Base-by-base conservation (phyloP, 148 eudicot species). In the Camellia sinensis region DNA sequence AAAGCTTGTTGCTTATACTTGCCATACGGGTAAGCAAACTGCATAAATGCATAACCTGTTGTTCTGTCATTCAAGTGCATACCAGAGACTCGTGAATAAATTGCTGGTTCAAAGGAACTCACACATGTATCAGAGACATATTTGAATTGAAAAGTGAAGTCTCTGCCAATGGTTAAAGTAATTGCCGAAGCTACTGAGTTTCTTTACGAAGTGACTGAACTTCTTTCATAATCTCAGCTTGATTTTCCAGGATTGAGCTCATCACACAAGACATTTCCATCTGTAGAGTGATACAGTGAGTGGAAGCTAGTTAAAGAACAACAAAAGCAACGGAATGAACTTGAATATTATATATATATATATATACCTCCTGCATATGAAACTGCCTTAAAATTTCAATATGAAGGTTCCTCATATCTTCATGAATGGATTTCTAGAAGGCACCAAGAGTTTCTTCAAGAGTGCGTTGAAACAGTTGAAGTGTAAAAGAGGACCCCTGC, bases 381-480 rank as follows among this genome's bases (percentile, higher is more conserved):
- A 88, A 91, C 79, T 96, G 99, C 70, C 99, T 92, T 73, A 96
- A 81, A 73, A 96, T 86, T 91, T 96, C 99, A 37, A 96, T 87
- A 78, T 96, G 99, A 81, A 96, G 99, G 80, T 93, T 96, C 75
- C 98, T 88, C 83, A 93, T 89, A 68, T 96, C 98, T 80, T 96
- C 95, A 75, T 93, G 99, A 73, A 93, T 88, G 73, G 98, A 91
- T 83, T 90, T 92, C 82, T 96, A 98, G 75, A 96, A 89, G 73
- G 99, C 91, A 75, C 91, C 81, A 85, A 96, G 98, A 71, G 97
- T 90, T 90, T 96, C 99, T 74, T 92, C 94, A 75, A 93, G 98
- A 63, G 95, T 89, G 56, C 89, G 97, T 82, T 96, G 97, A 82
- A 96, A 93, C 18, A 93, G 88, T 85, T 96, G 95, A 77, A 96